phyloP scores from a whole-genome alignment of 305 asterid species.

The Fraxinus velutina region DNA sequence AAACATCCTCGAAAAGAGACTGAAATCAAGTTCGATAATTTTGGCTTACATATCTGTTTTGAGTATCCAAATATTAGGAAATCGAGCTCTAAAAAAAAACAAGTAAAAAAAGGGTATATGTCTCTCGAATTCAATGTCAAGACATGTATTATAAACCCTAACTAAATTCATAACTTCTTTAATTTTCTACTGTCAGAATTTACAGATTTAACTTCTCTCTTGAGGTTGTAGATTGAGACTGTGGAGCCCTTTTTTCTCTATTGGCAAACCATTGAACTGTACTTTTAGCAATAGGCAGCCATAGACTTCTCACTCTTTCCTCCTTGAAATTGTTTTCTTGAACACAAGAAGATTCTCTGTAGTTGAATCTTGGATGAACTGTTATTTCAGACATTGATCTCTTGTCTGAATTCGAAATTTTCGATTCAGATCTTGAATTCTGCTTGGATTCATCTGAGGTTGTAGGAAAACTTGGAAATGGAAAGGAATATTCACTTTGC shows the following conservation, averaged over 20 bases:
- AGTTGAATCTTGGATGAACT: slow-evolving; percentile 43
- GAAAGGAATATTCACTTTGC: slow-evolving; percentile 3
- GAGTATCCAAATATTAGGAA: not conserved
- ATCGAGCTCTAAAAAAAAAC: not conserved
- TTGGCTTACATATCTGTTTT: not conserved
- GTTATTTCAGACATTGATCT: slow-evolving; percentile 61
- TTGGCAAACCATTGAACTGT: slow-evolving; percentile 68
- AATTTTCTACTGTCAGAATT: not conserved
- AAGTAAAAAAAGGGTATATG: not conserved
- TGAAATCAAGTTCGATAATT: not conserved
- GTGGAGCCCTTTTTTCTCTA: slow-evolving; percentile 36
- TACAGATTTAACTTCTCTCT: slow-evolving; percentile 23
- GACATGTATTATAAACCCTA: not conserved
- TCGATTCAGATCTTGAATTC: slow-evolving; percentile 3
- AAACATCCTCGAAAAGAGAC: not conserved
- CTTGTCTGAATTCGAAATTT: slow-evolving; percentile 27
- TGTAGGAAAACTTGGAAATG: not conserved
- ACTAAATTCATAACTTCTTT: not conserved
- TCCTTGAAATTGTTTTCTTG: slow-evolving; percentile 25
- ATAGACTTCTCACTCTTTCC: slow-evolving; percentile 42
- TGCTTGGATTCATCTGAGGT: slow-evolving; percentile 12
- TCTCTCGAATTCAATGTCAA: not conserved
- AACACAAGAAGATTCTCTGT: not conserved
- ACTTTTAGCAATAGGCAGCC: slow-evolving; percentile 68
- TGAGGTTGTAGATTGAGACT: slow-evolving; percentile 7